A percentile compares a stretch with the other conserved stretches of the same genome.
Evolutionary conservation across 176 grass and related monocot species (phyloP).

Genomic region (Coix lacrymajobi): DNA sequence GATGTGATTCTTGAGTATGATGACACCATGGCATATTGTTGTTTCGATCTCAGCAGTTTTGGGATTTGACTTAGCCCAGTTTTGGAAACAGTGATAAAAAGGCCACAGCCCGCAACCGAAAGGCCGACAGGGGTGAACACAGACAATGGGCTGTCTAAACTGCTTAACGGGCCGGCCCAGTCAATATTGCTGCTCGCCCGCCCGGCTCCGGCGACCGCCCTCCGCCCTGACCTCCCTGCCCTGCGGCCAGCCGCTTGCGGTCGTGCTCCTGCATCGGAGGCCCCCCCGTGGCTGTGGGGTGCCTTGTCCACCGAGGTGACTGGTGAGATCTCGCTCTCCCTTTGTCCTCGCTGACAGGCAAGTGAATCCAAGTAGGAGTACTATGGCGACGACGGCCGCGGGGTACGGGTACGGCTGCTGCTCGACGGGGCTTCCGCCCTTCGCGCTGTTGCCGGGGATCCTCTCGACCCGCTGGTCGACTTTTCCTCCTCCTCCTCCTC

Average conservation of each 20-base stretch:
- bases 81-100: neutral
- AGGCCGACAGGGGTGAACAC: neutral
- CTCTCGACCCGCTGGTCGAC: neutral
- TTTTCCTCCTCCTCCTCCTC: neutral
- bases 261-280: neutral
- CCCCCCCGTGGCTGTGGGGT: neutral
- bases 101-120: neutral
- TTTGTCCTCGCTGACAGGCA: neutral
- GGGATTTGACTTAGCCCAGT: neutral
- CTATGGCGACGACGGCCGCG: too few species aligned
- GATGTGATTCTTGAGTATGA: constrained; percentile 1
- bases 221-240: neutral
- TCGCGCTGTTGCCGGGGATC: neutral
- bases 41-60: neutral
- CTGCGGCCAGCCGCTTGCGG: neutral
- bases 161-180: neutral
- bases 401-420: neutral
- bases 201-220: neutral
- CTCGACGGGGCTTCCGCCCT: neutral
- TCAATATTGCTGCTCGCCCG: neutral
- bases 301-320: neutral
- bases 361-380: too few species aligned
- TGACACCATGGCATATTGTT: neutral
- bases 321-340: neutral
- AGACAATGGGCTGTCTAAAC: neutral